These are phyloP conservation scores for Proliferodiscus dingleyae DNA, from an alignment of 2,329 filamentous ascomycete species.

Conservation along the genomic window DNA sequence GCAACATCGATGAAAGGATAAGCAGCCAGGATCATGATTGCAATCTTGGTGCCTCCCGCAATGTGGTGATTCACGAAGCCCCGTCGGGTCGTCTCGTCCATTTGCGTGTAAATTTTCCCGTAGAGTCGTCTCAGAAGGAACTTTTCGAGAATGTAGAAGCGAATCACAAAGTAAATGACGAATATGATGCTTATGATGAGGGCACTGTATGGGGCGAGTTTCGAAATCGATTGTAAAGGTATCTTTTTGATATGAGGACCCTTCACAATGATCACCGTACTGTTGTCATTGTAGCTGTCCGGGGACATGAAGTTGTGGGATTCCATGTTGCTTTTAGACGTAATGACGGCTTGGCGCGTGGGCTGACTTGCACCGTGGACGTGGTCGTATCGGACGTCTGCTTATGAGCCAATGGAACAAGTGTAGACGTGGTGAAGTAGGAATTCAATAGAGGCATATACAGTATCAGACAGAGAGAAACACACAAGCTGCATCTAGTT, in stretches of 20 bases:
- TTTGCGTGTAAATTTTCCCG: constrained; percentile 31
- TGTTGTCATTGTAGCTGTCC: neutral
- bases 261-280: neutral
- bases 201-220: constrained; percentile 24
- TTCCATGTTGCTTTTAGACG: too few species aligned
- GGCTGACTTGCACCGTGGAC: too few species aligned
- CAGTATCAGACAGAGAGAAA: too few species aligned
- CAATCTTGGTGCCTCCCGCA: constrained; percentile 37
- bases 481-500: too few species aligned
- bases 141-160: constrained; percentile 36
- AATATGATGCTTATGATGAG: constrained; percentile 28
- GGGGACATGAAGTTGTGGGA: neutral
- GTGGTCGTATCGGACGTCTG: too few species aligned
- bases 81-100: constrained; percentile 34
- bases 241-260: constrained; percentile 22
- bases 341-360: too few species aligned
- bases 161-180: constrained; percentile 25
- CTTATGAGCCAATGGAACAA: too few species aligned
- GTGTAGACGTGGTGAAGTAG: too few species aligned
- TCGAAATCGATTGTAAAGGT: constrained; percentile 24
- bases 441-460: too few species aligned
- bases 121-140: constrained; percentile 35
- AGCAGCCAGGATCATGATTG: constrained; percentile 35
- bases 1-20: constrained; percentile 40
- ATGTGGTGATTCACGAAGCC: constrained; percentile 45